phyloP scores from a whole-genome alignment of 1,139 yeast species.

The Kodamaea derodonti region DNA sequence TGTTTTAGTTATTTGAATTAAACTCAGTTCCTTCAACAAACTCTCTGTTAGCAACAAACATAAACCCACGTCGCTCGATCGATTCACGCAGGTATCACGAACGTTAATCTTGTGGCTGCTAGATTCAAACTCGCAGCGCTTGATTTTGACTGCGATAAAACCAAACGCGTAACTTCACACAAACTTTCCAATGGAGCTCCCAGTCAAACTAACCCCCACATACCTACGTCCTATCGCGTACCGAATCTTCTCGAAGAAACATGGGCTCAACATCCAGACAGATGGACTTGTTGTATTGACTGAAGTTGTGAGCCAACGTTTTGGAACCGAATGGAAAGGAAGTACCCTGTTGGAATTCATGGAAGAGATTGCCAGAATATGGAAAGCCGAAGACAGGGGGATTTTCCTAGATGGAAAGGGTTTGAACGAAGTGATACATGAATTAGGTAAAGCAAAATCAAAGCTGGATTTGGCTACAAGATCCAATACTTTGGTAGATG shows the following conservation, averaged over 20 bases:
- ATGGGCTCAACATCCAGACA: constrained; percentile 85
- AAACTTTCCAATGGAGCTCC: constrained; percentile 33
- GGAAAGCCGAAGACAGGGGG: constrained; percentile 91
- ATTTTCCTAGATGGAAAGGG: constrained; percentile 77
- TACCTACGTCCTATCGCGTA: constrained; percentile 89
- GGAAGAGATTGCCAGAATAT: constrained; percentile 73
- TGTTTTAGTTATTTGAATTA: no score
- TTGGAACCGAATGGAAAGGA: constrained; percentile 86
- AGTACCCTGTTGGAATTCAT: constrained; percentile 61
- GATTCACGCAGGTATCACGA: no score
- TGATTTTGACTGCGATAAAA: no score
- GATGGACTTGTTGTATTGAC: constrained; percentile 76
- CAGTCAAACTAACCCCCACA: constrained; percentile 72
- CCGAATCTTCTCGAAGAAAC: constrained; percentile 83
- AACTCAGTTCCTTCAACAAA: no score
- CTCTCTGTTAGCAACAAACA: no score
- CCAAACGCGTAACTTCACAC: no score
- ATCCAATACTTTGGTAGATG: constrained; percentile 32
- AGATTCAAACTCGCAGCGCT: no score
- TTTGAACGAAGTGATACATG: constrained; percentile 59
- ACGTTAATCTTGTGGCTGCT: no score
- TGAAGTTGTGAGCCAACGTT: constrained; percentile 64
- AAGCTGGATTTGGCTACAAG: constrained; percentile 11
- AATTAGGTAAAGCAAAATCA: constrained; percentile 24
- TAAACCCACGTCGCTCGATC: no score